phyloP scores from a whole-genome alignment of 257 asterid species.

The Nicotiana tabacum region DNA sequence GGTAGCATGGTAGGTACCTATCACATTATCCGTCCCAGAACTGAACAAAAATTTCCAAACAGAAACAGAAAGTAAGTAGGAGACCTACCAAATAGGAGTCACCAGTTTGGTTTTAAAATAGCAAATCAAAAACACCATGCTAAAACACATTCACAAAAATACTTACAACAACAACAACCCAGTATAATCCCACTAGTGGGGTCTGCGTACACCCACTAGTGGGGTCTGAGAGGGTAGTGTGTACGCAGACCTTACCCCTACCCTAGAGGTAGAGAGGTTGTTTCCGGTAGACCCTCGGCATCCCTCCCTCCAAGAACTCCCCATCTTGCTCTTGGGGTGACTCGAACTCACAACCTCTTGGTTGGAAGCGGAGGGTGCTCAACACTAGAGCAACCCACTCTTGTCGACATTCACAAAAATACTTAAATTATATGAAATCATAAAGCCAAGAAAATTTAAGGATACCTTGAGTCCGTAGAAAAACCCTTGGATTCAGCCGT shows the following conservation, averaged over 20 bases:
- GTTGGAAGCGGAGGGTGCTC: too few relatives aligned
- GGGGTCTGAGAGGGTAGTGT: too few relatives aligned
- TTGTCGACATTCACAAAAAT: background rate
- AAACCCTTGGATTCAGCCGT: constrained; percentile 40
- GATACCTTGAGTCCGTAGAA: constrained; percentile 41
- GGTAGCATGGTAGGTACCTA: constrained; percentile 78
- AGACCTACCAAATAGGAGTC: background rate
- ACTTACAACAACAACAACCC: too few relatives aligned
- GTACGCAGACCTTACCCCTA: too few relatives aligned
- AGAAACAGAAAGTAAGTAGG: background rate
- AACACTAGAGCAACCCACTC: too few relatives aligned
- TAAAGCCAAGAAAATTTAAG: background rate
- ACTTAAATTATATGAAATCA: background rate
- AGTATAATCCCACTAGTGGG: too few relatives aligned
- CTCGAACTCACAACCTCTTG: too few relatives aligned
- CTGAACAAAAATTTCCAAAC: constrained; percentile 27
- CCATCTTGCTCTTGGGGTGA: too few relatives aligned
- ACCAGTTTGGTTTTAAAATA: background rate
- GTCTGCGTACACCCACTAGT: too few relatives aligned
- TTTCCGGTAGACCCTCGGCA: too few relatives aligned
- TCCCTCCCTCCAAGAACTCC: too few relatives aligned
- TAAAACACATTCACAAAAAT: background rate
- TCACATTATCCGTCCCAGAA: constrained; percentile 56
- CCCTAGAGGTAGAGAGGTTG: too few relatives aligned
- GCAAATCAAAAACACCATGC: background rate